These are phyloP conservation scores for Actinomortierella wolfii DNA, from an alignment of 371 early-diverging fungal genomes.

Conservation along the genomic window DNA sequence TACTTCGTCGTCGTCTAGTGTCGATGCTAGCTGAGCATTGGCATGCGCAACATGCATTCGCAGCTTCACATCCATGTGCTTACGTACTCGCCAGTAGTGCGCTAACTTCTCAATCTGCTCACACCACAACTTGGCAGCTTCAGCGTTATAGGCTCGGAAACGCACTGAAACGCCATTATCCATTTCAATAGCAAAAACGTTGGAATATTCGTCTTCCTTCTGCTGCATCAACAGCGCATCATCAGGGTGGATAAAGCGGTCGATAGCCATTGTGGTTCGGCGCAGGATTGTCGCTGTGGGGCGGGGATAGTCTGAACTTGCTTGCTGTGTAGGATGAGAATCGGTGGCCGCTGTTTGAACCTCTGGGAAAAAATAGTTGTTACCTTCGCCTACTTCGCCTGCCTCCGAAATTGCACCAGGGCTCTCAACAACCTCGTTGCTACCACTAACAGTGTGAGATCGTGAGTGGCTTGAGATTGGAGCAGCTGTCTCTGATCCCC, in stretches of 20 bases:
- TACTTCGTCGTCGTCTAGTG: constrained; percentile 40
- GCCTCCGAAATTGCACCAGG: not conserved
- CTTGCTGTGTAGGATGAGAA: too few species aligned
- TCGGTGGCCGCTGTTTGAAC: not conserved
- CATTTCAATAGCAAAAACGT: constrained; percentile 44
- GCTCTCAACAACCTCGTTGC: not conserved
- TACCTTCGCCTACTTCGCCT: constrained; percentile 15
- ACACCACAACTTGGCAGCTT: constrained; percentile 59
- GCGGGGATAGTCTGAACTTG: too few species aligned
- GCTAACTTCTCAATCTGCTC: constrained; percentile 50
- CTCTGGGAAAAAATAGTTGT: constrained; percentile 34
- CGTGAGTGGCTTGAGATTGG: not conserved
- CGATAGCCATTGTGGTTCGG: constrained; percentile 15
- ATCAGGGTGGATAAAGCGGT: constrained; percentile 21
- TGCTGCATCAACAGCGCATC: constrained; percentile 3
- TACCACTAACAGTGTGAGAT: constrained; percentile 3
- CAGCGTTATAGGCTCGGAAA: constrained; percentile 49
- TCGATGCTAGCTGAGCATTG: constrained; percentile 23
- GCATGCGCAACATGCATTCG: constrained; percentile 39
- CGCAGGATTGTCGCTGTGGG: too few species aligned
- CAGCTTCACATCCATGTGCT: constrained; percentile 50
- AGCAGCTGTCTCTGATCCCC: not conserved
- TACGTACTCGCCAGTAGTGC: constrained; percentile 57
- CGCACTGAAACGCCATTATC: constrained; percentile 17
- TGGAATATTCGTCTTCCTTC: constrained; percentile 15